These are phyloP conservation scores for Tulasnella sp. DNA, from an alignment of 768 basidiomycete species.

Conservation along the genomic window DNA sequence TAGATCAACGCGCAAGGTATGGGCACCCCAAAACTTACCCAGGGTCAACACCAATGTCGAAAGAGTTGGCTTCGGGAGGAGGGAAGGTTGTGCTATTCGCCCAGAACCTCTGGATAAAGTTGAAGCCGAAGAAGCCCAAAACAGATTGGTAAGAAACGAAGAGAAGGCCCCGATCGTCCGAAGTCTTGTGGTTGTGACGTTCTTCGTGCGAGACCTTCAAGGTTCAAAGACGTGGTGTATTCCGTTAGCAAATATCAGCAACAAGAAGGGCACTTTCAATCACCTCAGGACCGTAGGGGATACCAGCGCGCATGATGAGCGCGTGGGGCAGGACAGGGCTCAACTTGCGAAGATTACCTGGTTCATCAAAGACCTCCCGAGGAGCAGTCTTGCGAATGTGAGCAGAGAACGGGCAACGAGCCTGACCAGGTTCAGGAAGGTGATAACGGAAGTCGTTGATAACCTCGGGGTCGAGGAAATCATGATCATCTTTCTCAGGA, in stretches of 20 bases:
- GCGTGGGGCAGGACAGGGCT: neutral
- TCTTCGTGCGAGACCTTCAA: constrained; percentile 7
- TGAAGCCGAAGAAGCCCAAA: constrained; percentile 18
- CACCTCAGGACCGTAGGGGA: constrained; percentile 26
- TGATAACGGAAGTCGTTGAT: constrained; percentile 23
- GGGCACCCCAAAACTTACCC: neutral
- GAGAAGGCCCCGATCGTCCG: constrained; percentile 14
- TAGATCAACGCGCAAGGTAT: neutral
- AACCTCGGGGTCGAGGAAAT: too few species aligned
- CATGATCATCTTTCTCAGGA: neutral
- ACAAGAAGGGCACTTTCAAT: neutral
- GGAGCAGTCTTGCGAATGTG: constrained; percentile 28
- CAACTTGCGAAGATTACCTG: neutral
- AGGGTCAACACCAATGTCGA: neutral
- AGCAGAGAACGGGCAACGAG: constrained; percentile 25
- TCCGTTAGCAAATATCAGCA: too few species aligned
- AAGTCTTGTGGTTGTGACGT: neutral
- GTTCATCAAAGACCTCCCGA: neutral
- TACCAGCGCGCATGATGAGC: constrained; percentile 24
- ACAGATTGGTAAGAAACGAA: constrained; percentile 26
- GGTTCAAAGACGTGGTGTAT: neutral
- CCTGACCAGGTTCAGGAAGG: neutral
- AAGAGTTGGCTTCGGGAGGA: neutral
- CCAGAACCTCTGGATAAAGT: neutral
- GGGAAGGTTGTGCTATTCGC: constrained; percentile 19